Conservation (phyloP, 106 monocot species). For the Narthecium ossifragum region DNA sequence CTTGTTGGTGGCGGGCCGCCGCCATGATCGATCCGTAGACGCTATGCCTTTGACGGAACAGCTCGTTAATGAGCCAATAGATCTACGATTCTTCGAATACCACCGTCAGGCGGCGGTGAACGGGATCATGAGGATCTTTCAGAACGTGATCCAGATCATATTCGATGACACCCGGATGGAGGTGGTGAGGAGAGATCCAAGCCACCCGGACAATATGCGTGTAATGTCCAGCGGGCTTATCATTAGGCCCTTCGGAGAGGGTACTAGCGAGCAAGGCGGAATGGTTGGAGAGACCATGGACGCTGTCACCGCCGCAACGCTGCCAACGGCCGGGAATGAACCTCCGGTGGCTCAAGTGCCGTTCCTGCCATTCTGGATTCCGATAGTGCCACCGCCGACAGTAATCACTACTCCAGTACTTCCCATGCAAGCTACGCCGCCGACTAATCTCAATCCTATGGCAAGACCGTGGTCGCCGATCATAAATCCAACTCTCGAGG, state of each 20-base stretch:
- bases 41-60: slow-evolving; percentile 20
- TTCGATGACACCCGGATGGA: slow-evolving; percentile 24
- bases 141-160: slow-evolving; percentile 22
- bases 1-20: background rate
- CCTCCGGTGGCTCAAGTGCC: too few relatives aligned
- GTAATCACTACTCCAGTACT: background rate
- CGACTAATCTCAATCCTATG: slow-evolving; percentile 42
- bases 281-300: too few relatives aligned
- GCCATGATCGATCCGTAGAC: background rate
- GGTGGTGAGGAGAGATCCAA: background rate
- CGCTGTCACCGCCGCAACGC: too few relatives aligned
- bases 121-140: slow-evolving; percentile 8
- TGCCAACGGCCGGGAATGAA: too few relatives aligned
- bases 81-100: slow-evolving; percentile 28
- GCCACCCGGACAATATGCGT: slow-evolving; percentile 1
- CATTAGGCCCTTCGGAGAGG: background rate
- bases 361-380: too few relatives aligned
- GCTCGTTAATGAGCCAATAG: slow-evolving; percentile 26
- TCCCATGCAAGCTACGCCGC: too few relatives aligned
- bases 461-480: slow-evolving; percentile 37
- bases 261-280: background rate
- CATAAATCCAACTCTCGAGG: slow-evolving; percentile 14
- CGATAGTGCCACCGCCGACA: background rate
- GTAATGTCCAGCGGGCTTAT: background rate
- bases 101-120: slow-evolving; percentile 7